Percentiles rank a stretch among this genome's conserved stretches.
phyloP scores from a whole-genome alignment of 2,329 filamentous ascomycete species.

The Amylocarpus encephaloides region DNA sequence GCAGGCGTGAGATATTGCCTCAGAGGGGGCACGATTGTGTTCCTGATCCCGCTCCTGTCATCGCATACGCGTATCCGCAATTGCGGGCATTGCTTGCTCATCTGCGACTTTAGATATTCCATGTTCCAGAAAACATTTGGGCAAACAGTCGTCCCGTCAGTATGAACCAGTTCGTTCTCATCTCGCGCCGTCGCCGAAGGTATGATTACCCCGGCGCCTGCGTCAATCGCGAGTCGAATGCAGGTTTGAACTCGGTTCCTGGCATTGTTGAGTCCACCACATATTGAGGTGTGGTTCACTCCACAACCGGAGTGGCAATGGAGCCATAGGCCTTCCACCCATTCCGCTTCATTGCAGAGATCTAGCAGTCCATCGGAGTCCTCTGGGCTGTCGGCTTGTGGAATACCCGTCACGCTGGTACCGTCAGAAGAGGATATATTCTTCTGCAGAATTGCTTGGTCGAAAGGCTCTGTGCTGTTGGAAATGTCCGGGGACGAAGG shows the following conservation, averaged over 20 bases:
- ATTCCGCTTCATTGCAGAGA: conserved; percentile 29
- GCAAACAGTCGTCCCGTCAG: conserved; percentile 3
- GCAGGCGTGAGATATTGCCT: conserved; percentile 1
- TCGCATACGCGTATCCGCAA: conserved; percentile 8
- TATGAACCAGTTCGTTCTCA: neutral
- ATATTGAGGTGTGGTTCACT: conserved; percentile 5
- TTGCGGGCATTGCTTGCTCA: conserved; percentile 9
- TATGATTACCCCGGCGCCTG: conserved; percentile 13
- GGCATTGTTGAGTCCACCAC: conserved; percentile 17
- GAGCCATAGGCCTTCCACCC: conserved; percentile 17
- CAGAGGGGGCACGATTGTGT: neutral
- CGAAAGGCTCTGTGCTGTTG: too few relatives aligned
- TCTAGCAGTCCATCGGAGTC: neutral
- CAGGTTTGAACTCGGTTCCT: conserved; percentile 16
- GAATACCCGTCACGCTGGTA: neutral
- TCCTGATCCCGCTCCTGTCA: conserved; percentile 2
- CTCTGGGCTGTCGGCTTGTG: neutral
- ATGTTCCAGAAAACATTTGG: conserved; percentile 12
- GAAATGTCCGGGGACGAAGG: neutral
- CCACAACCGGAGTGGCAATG: conserved; percentile 12
- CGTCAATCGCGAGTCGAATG: conserved; percentile 15
- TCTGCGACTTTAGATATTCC: neutral
- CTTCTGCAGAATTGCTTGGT: too few relatives aligned
- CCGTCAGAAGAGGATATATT: too few relatives aligned
- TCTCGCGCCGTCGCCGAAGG: conserved; percentile 7